Evolutionary conservation across 352 stramenopile species (phyloP).

Genomic region (Elongisporangium anandrum): DNA sequence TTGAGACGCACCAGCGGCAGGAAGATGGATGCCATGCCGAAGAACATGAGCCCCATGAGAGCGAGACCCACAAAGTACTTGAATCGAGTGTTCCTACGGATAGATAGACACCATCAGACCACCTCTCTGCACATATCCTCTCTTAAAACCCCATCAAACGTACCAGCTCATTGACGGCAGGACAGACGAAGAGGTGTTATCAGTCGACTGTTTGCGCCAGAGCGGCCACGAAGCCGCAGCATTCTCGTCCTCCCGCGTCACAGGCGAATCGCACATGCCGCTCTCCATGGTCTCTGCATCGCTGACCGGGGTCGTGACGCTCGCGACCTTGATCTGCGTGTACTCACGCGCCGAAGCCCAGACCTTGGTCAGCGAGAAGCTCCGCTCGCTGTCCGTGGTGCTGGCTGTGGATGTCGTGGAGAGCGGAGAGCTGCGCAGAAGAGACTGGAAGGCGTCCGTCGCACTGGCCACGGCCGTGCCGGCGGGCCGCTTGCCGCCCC

Average conservation of each 20-base stretch:
- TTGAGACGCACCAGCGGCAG: constrained; percentile 40
- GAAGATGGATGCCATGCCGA: constrained; percentile 80
- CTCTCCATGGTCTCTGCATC: constrained; percentile 41
- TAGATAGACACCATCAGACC: no score
- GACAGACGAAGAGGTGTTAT: constrained; percentile 18
- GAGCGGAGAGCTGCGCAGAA: constrained; percentile 43
- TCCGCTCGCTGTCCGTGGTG: constrained; percentile 14
- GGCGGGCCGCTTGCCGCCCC: constrained; percentile 56
- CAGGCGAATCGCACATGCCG: constrained; percentile 13
- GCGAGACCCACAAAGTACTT: constrained; percentile 78
- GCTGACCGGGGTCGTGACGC: constrained; percentile 5
- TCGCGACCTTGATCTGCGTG: constrained; percentile 28
- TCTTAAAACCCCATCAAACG: not conserved
- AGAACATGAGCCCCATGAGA: constrained; percentile 72
- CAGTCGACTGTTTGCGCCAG: constrained; percentile 31
- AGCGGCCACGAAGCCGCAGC: constrained; percentile 29
- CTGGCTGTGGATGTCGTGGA: constrained; percentile 34
- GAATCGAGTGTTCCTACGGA: constrained; percentile 63
- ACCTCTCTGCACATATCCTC: no score
- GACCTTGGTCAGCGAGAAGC: constrained; percentile 49
- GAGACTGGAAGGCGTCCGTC: constrained; percentile 45
- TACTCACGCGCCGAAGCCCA: constrained; percentile 61
- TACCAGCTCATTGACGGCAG: constrained; percentile 62
- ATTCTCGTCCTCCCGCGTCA: constrained; percentile 12
- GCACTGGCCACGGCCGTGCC: constrained; percentile 22